Evolutionary conservation across 2,329 filamentous ascomycete genomes (phyloP), one percentile per base, ranked within the genome.

Genomic region (Anisogramma anomala): DNA sequence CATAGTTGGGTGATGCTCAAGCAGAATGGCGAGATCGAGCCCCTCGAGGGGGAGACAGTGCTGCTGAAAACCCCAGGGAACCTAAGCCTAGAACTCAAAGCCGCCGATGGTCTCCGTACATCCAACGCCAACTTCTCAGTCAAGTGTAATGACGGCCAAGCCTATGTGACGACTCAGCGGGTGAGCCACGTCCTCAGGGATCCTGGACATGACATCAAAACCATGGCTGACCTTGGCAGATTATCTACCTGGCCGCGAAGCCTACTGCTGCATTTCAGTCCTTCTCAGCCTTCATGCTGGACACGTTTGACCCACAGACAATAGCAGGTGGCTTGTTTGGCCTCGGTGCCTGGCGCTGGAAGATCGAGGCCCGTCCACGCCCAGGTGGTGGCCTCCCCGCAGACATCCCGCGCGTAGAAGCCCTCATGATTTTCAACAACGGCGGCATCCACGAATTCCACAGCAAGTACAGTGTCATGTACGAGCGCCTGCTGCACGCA

Each of bases 371-470:
- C 44, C 81, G 82, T 52, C 86, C 89, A 2, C 84, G 94, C 18
- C 66, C 81, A 1, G 84, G 84, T 26, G 91, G 91, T 27, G 84
- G 85, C 36, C 84, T 95, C 37, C 84, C 88, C 1, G 64, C 80
- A 4, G 69, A 81, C 17, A 72, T 85, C 47, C 72, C 80, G 14
- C 77, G 79, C 20, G 69, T 94, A 32, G 85, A 91, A 53, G 61
- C 94, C 50, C 87, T 84, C 58, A 72, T 95, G 53, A 87, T 81
- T 17, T 96, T 96, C 68, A 88, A 87, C 57, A 88, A 96, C 48
- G 89, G 89, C 32, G 89, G 89, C n/a, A 88, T 88, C 44, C 91
- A 83, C 58, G 87, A 94, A 52, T 96, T 94, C 56, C 81, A 88
- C 53, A 74, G 77, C 37, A 76, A 76, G 39, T 94, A 88, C 55